These are phyloP conservation scores for Pichia pseudocactophila DNA, from an alignment of 805 yeast genomes.

Conservation along the genomic window DNA sequence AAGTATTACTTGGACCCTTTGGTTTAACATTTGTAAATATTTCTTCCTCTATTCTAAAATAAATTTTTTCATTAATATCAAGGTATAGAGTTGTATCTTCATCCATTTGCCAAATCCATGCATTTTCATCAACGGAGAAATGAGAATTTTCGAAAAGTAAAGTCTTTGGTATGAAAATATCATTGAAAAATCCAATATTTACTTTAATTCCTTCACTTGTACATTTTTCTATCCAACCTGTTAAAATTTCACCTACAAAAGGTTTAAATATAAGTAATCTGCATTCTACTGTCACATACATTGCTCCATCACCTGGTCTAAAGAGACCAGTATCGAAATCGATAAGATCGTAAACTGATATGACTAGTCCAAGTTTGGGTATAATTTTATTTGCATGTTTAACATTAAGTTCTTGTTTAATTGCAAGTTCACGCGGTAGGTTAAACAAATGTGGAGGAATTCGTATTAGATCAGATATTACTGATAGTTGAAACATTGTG, in stretches of 20 bases:
- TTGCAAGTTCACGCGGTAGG: slow-evolving; percentile 60
- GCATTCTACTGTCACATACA: slow-evolving; percentile 66
- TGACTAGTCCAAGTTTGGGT: slow-evolving; percentile 73
- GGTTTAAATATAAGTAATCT: slow-evolving; percentile 84
- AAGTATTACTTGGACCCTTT: slow-evolving; percentile 39
- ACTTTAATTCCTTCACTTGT: slow-evolving; percentile 80
- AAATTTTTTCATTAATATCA: slow-evolving; percentile 84
- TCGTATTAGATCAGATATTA: slow-evolving; percentile 74
- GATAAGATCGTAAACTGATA: slow-evolving; percentile 76
- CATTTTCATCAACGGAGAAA: slow-evolving; percentile 58
- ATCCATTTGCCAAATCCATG: slow-evolving; percentile 86
- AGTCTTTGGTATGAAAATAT: slow-evolving; percentile 78
- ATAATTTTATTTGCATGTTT: slow-evolving; percentile 84
- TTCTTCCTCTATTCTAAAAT: slow-evolving; percentile 88
- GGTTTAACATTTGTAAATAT: slow-evolving; percentile 80
- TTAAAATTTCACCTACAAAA: slow-evolving; percentile 83
- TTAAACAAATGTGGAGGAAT: slow-evolving; percentile 81
- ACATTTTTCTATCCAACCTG: slow-evolving; percentile 90
- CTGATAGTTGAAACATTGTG: slow-evolving; percentile 81
- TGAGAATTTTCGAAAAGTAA: slow-evolving; percentile 57
- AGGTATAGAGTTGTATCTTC: slow-evolving; percentile 70
- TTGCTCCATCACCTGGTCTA: slow-evolving; percentile 91
- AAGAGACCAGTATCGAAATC: slow-evolving; percentile 82
- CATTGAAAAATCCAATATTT: slow-evolving; percentile 82
- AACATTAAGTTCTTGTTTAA: slow-evolving; percentile 70